Conservation (phyloP, 305 asterid genomes). For the Fraxinus dipetala region DNA sequence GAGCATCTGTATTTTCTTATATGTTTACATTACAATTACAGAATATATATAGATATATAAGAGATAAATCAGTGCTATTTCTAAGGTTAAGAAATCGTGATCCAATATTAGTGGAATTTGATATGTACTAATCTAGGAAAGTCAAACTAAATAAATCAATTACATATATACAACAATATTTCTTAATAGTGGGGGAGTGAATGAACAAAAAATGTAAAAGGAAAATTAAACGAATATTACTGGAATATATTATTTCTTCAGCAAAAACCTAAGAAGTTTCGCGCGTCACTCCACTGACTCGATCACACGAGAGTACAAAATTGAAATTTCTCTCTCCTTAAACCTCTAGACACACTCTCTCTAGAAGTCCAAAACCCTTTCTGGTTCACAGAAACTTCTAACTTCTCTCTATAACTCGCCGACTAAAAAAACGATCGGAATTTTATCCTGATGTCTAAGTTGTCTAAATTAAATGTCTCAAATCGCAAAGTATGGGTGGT, state of each 20-base stretch:
- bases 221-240: not conserved
- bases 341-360: not conserved
- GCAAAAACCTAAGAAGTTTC: not conserved
- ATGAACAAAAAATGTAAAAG: not conserved
- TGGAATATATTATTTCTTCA: not conserved
- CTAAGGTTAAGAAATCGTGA: too few relatives aligned
- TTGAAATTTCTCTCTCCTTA: not conserved
- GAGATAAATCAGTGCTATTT: too few relatives aligned
- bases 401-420: constrained; percentile 40
- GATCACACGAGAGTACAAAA: not conserved
- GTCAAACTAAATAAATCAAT: too few relatives aligned
- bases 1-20: too few relatives aligned
- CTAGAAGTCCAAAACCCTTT: constrained; percentile 18
- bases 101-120: too few relatives aligned
- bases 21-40: too few relatives aligned
- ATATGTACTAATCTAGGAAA: too few relatives aligned
- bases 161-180: too few relatives aligned
- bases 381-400: constrained; percentile 3
- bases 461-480: constrained; percentile 60
- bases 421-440: constrained; percentile 16
- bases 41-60: too few relatives aligned
- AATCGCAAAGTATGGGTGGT: constrained; percentile 71
- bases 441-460: constrained; percentile 42
- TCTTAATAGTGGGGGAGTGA: not conserved
- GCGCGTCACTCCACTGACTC: not conserved